phyloP scores from a whole-genome alignment of 345 rosid genomes.

The Eucalyptus cladocalyx region DNA sequence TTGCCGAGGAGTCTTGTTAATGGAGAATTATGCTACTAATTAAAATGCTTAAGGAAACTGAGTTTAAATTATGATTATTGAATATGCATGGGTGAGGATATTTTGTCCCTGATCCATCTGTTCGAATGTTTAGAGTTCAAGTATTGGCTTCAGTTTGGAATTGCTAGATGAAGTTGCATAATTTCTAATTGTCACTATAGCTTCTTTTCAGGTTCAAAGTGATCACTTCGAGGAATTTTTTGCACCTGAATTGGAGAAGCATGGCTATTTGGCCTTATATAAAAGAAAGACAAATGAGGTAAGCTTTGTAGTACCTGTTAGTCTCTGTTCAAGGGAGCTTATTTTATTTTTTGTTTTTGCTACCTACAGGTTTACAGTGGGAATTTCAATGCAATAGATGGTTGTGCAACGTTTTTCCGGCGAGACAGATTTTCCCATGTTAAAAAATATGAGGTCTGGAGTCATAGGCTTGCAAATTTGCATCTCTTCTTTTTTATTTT shows the following conservation, averaged over 20 bases:
- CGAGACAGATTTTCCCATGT: slow-evolving; percentile 35
- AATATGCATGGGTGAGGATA: not conserved
- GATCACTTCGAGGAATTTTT: slow-evolving; percentile 93
- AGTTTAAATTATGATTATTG: not conserved
- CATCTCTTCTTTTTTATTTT: not conserved
- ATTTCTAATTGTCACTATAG: not conserved
- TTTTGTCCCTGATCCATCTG: not conserved
- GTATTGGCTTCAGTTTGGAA: not conserved
- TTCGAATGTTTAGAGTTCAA: not conserved
- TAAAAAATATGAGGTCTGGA: slow-evolving; percentile 41
- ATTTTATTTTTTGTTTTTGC: not conserved
- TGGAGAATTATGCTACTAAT: not conserved
- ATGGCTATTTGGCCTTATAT: slow-evolving; percentile 83
- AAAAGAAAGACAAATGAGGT: slow-evolving; percentile 51
- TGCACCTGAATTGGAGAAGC: slow-evolving; percentile 94
- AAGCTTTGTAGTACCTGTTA: not conserved
- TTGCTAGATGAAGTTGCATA: not conserved
- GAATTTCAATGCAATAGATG: slow-evolving; percentile 16
- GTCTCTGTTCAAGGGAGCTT: not conserved
- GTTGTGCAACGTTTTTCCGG: slow-evolving; percentile 50
- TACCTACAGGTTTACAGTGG: slow-evolving; percentile 27
- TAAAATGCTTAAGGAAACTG: not conserved
- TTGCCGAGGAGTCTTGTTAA: not conserved
- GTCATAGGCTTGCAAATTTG: not conserved
- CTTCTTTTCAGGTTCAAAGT: slow-evolving; percentile 68